Percentiles rank a stretch among this genome's conserved stretches.
Evolutionary conservation across 352 stramenopile genomes (phyloP).

Genomic region (Globisporangium lucens): DNA sequence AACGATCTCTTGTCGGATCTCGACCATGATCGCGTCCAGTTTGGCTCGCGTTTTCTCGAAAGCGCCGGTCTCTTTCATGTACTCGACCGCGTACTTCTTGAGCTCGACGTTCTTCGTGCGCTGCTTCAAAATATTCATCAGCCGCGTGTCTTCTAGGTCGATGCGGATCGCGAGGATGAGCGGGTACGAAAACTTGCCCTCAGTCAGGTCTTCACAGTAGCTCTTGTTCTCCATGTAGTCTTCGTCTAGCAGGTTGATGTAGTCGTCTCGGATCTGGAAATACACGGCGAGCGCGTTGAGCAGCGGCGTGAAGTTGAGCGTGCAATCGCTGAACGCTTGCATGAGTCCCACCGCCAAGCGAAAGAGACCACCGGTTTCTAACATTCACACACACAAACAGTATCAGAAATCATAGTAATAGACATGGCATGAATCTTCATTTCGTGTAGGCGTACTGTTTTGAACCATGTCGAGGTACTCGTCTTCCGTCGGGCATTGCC

Average conservation of each 20-base stretch:
- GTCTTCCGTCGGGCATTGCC: constrained; percentile 88
- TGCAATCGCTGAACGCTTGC: constrained; percentile 79
- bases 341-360: constrained; percentile 95
- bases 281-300: constrained; percentile 95
- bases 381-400: background rate
- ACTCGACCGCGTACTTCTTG: constrained; percentile 92
- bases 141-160: constrained; percentile 73
- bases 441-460: constrained; percentile 72
- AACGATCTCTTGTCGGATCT: constrained; percentile 48
- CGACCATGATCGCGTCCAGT: constrained; percentile 39
- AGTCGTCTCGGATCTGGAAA: constrained; percentile 98
- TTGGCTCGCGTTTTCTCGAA: constrained; percentile 57
- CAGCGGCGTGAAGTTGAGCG: constrained; percentile 82
- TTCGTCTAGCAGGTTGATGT: constrained; percentile 95
- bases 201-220: constrained; percentile 97
- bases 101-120: constrained; percentile 93
- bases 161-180: constrained; percentile 80
- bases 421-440: background rate
- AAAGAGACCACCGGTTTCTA: constrained; percentile 96
- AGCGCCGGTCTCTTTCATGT: constrained; percentile 67
- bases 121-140: constrained; percentile 97
- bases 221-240: constrained; percentile 98
- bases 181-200: constrained; percentile 96
- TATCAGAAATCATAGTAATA: background rate
- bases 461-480: constrained; percentile 94